A percentile compares a stretch with the other conserved stretches of the same genome.
These are phyloP conservation scores for Populus trichocarpa DNA, from an alignment of 441 rosid species.

Conservation along the genomic window DNA sequence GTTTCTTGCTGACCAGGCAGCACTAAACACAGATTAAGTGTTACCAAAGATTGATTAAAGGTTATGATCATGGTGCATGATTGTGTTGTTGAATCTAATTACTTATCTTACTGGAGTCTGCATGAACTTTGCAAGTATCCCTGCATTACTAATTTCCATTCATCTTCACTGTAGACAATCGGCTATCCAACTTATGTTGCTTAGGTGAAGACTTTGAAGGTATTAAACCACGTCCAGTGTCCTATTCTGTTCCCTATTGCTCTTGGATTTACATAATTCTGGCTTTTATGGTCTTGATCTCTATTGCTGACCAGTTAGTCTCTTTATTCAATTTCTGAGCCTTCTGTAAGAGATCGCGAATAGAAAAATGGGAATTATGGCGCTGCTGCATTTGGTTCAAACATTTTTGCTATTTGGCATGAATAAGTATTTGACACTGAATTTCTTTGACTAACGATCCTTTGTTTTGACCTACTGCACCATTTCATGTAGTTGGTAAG, in stretches of 20 bases:
- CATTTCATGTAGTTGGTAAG: background rate
- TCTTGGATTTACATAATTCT: background rate
- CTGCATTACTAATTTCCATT: background rate
- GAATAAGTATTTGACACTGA: background rate
- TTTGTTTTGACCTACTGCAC: background rate
- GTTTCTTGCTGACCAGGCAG: background rate
- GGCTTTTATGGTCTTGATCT: background rate
- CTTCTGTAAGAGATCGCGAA: background rate
- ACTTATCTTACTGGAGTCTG: background rate
- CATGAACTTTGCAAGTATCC: background rate
- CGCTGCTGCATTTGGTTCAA: background rate
- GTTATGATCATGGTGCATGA: background rate
- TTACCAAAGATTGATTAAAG: background rate
- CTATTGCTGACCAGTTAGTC: background rate
- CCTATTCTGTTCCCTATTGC: background rate
- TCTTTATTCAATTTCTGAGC: background rate
- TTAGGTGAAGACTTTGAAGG: background rate
- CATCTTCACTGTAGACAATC: background rate
- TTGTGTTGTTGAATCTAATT: background rate
- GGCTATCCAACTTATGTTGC: background rate
- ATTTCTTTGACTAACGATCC: background rate
- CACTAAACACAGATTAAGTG: background rate
- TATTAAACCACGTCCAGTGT: background rate
- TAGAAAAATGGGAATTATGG: conserved; percentile 1
- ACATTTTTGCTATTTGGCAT: background rate